phyloP scores from a whole-genome alignment of 305 asterid species.

The Fraxinus dipetala region DNA sequence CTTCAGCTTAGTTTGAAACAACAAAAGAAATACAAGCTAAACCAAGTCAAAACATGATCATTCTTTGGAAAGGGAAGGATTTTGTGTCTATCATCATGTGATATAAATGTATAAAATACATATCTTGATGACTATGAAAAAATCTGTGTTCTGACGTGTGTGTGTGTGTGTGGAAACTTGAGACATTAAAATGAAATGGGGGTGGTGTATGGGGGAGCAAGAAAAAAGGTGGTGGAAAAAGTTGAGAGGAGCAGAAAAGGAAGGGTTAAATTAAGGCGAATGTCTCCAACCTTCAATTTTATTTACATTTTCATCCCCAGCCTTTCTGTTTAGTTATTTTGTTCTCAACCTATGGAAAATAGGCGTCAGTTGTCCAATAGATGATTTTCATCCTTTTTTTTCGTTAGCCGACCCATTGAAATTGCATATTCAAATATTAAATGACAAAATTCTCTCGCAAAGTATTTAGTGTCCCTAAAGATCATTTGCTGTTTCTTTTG shows the following conservation, averaged over 20 bases:
- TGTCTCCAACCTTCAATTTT: not conserved
- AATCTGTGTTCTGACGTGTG: not conserved
- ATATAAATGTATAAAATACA: not conserved
- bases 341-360: not conserved
- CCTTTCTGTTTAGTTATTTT: not conserved
- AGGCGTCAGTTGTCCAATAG: not conserved
- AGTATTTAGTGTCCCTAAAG: not conserved
- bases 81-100: conserved; percentile 24
- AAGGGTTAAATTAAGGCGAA: not conserved
- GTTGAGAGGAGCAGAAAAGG: conserved; percentile 26
- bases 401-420: not conserved
- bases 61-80: conserved; percentile 31
- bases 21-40: conserved; percentile 5
- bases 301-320: not conserved
- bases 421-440: not conserved
- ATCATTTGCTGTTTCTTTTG: not conserved
- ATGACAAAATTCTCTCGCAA: not conserved
- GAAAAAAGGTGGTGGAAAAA: conserved; percentile 34
- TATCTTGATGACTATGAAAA: conserved; percentile 19
- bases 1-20: conserved; percentile 21
- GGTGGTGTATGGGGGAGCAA: conserved; percentile 20
- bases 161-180: conserved; percentile 9
- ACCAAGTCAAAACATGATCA: conserved; percentile 36
- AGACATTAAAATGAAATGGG: conserved; percentile 23
- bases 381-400: not conserved